These are phyloP conservation scores for Leccinellum albellum DNA, from an alignment of 768 basidiomycete genomes.

Conservation along the genomic window DNA sequence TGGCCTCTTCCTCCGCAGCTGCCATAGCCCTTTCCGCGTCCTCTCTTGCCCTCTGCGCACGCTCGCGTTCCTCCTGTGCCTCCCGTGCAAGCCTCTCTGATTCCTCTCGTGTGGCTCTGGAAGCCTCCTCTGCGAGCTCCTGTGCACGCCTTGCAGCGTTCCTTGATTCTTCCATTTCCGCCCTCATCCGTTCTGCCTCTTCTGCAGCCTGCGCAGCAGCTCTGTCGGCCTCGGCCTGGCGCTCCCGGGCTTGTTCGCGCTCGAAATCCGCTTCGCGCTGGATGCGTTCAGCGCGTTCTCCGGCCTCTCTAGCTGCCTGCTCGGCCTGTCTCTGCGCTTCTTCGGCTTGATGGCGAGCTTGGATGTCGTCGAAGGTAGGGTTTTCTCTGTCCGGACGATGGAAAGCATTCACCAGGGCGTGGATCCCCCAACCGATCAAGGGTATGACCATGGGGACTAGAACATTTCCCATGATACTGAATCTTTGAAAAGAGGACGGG, in stretches of 20 bases:
- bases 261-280: slow-evolving; percentile 1
- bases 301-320: background rate
- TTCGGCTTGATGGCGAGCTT: slow-evolving; percentile 3
- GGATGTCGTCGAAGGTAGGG: slow-evolving; percentile 9
- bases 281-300: background rate
- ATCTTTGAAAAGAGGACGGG: background rate
- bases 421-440: too few relatives aligned
- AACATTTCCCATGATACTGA: slow-evolving; percentile 2
- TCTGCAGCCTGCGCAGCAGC: slow-evolving; percentile 7
- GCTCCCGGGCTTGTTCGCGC: background rate
- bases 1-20: slow-evolving; percentile 1
- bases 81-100: background rate
- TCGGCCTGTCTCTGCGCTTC: slow-evolving; percentile 2
- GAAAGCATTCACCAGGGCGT: too few relatives aligned
- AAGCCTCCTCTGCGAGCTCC: slow-evolving; percentile 4
- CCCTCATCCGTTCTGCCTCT: slow-evolving; percentile 5
- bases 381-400: slow-evolving; percentile 8
- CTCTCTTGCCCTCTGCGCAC: background rate
- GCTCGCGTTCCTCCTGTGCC: slow-evolving; percentile 3
- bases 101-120: slow-evolving; percentile 4
- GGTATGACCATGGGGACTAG: background rate
- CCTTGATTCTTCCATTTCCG: slow-evolving; percentile 7
- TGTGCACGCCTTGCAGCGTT: background rate
- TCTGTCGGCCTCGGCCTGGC: slow-evolving; percentile 8
- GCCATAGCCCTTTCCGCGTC: slow-evolving; percentile 4